Base-by-base conservation (phyloP, 805 yeast species). In the Zygotorulaspora danielsina region DNA sequence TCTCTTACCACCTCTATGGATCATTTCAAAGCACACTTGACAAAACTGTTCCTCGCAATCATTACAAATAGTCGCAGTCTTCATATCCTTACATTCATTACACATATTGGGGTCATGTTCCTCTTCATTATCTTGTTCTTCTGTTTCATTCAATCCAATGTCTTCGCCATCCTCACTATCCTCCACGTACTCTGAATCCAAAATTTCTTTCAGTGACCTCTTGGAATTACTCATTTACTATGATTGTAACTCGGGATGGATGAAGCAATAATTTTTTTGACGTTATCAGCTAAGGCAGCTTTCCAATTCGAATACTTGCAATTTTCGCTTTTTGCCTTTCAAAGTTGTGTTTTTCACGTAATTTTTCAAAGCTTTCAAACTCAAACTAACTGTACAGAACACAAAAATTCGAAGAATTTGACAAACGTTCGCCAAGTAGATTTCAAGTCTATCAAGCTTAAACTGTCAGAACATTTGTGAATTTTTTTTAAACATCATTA, bases 1-100 rank as follows among this genome's bases (percentile, higher is more conserved):
- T 50, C 84, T 63, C 39, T 73, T 70, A 12, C 93, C 93, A 20
- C 84, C 81, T 39, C 80, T 70, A 52, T 83, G 93, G 16, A 81
- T 67, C 64, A 80, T 72, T 32, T 70, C 76, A 53, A 74, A 82
- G 55, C 90, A 84, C 3, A 81, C 84, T 20, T 71, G 68, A 60
- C 93, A 83, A 51, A 79, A 83, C 11, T 67, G 67, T 51, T 83
- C 90, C 28, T 72, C 75, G 61, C 93, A 83, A 41, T 70, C 70
- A 21, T 62, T 54, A 59, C 93, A 83, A 25, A 66, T 58, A n/a
- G 79, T 59, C 49, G 80, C 85, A 3, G 75, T 65, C 15, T 84
- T 81, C 78, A 79, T 84, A 54, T 82, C 86, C 25, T 74, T 74
- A 57, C 93, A 83, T 48, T 83, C 90, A 12, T 78, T 70, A 59